These are phyloP conservation scores for Cymbopogon citratus DNA, from an alignment of 176 grass and related monocot genomes.

Conservation along the genomic window DNA sequence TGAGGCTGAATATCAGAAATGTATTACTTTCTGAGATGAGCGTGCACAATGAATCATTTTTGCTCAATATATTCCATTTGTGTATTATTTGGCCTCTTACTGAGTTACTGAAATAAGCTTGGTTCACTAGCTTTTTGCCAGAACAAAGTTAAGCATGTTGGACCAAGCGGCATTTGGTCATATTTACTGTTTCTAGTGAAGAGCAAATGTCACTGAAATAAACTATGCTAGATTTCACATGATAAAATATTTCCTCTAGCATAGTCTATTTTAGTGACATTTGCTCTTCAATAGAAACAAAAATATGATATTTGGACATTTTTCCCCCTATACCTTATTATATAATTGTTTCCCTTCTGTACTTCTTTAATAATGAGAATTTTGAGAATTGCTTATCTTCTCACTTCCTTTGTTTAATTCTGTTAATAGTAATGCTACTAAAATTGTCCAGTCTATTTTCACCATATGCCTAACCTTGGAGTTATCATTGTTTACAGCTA, in stretches of 20 bases:
- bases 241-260: background rate
- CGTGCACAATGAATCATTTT: background rate
- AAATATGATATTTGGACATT: background rate
- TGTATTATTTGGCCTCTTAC: background rate
- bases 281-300: background rate
- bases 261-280: background rate
- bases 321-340: background rate
- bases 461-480: slow-evolving; percentile 13
- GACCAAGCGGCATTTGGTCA: background rate
- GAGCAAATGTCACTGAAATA: background rate
- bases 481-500: slow-evolving; percentile 44
- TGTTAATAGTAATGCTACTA: background rate
- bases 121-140: background rate
- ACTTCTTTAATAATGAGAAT: background rate
- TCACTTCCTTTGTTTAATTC: background rate
- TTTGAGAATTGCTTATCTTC: background rate
- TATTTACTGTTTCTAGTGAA: background rate
- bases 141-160: background rate
- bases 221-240: background rate
- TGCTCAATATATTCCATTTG: background rate
- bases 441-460: background rate
- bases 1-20: background rate
- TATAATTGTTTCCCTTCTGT: background rate
- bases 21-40: slow-evolving; percentile 5
- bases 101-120: background rate